Percentiles rank a stretch among this genome's conserved stretches.
phyloP scores from a whole-genome alignment of 169 alveolate species.

The Ichthyophthirius multifiliis region DNA sequence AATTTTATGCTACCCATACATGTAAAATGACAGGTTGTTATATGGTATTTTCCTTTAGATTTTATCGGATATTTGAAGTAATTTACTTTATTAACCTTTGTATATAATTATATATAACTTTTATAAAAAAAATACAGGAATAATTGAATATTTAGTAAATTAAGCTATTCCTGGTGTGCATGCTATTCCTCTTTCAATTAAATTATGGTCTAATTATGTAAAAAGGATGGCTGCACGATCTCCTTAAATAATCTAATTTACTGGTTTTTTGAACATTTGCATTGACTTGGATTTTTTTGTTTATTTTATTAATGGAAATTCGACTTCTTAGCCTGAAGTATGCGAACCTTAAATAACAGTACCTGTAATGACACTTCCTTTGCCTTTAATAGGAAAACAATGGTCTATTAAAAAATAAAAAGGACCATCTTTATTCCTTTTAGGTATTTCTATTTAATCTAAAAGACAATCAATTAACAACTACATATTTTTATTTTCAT shows the following conservation, averaged over 20 bases:
- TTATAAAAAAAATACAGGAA: background rate
- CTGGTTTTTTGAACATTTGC: constrained; percentile 80
- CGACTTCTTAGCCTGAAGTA: constrained; percentile 74
- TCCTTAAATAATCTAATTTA: constrained; percentile 72
- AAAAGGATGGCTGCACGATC: constrained; percentile 86
- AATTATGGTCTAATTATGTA: constrained; percentile 66
- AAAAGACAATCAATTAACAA: constrained; percentile 36
- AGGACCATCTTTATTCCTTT: constrained; percentile 50
- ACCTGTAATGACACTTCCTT: constrained; percentile 90
- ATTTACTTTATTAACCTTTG: constrained; percentile 55
- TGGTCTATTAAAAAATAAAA: constrained; percentile 86
- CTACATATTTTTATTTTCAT: constrained; percentile 45
- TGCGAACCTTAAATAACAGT: constrained; percentile 82
- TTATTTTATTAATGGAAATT: constrained; percentile 57
- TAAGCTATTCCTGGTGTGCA: constrained; percentile 60
- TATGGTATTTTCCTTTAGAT: constrained; percentile 74
- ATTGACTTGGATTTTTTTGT: constrained; percentile 75
- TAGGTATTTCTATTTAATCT: constrained; percentile 50
- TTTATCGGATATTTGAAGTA: constrained; percentile 69
- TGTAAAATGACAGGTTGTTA: constrained; percentile 82
- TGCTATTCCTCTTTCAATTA: constrained; percentile 82
- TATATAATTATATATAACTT: background rate
- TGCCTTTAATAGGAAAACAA: constrained; percentile 87
- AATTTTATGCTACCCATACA: constrained; percentile 56
- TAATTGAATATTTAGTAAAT: constrained; percentile 57